Evolutionary conservation across 2,329 filamentous ascomycete species (phyloP), one percentile per base, ranked within the genome.

Genomic region (Stachybotrys elegans): DNA sequence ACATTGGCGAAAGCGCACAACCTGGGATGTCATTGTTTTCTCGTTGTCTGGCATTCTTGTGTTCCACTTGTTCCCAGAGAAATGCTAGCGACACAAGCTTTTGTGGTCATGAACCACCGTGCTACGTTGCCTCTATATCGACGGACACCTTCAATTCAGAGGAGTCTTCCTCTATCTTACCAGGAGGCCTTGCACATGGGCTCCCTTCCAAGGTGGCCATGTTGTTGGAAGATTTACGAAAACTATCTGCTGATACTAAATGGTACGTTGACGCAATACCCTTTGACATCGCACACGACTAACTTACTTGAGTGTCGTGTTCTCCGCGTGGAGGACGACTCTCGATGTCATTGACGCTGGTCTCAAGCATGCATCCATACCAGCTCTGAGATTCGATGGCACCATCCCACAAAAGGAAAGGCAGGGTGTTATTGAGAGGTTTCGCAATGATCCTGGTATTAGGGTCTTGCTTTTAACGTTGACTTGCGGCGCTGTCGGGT

Each of bases 401-500:
- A 70, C 66, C 23, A 63, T 72, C 0, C 60, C 63, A 0, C 66
- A 68, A 11, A 65, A 60, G 2, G 64, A 72, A 1, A 58, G 75
- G 4, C 62, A 69, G 5, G 37, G 48, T 0, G 65, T 70, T 0
- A 50, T 78, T 0, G 50, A 70, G 0, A 54, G 43, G 5, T 76
- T 78, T 49, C 58, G 59, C 1, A 51, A 40, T 0, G 63, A 76
- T 9, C 53, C 63, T 0, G 44, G 27, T 0, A 52, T 72, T 4
- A 55, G 59, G 1, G 68, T 78, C 5, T 63, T 76, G 43, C 60
- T 79, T 0, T 53, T 78, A 1, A 76, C 74, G 0, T 54, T 78
- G 2, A 67, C 69, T 0, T 79, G 74, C 42, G 75, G 72, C 25
- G 71, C 72, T n/a, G 68, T 71, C 19, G 73, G 75, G 71, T 73